Conservation (phyloP, 2,329 filamentous ascomycete genomes). For the Colletotrichum costaricense region DNA sequence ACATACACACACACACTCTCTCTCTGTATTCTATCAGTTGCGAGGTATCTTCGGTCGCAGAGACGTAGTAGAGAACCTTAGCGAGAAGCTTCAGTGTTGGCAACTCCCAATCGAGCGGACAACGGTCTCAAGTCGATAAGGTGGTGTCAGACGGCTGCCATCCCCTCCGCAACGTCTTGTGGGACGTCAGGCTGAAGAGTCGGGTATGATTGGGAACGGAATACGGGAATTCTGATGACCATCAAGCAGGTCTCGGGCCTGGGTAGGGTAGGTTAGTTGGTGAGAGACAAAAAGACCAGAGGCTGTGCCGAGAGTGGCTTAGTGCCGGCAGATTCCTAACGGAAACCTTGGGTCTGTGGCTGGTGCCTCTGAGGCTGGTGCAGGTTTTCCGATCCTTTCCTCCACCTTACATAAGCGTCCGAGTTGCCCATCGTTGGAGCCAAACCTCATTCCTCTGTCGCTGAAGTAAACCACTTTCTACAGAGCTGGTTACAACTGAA, state of each 20-base stretch:
- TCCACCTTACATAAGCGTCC: conserved; percentile 15
- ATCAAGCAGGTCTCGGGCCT: conserved; percentile 32
- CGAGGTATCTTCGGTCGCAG: background rate
- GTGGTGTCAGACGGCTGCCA: conserved; percentile 34
- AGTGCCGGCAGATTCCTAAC: conserved; percentile 29
- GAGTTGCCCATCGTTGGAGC: background rate
- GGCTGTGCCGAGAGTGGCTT: conserved; percentile 33
- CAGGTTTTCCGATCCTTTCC: background rate
- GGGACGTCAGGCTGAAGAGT: conserved; percentile 37
- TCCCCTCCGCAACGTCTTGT: conserved; percentile 36
- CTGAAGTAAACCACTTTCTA: background rate
- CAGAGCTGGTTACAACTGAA: no score
- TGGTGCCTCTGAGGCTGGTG: conserved; percentile 10
- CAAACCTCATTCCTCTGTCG: background rate
- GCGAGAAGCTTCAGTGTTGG: conserved; percentile 30
- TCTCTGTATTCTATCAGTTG: background rate
- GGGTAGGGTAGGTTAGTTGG: conserved; percentile 14
- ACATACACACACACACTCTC: background rate
- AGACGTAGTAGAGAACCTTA: conserved; percentile 7
- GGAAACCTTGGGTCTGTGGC: conserved; percentile 9
- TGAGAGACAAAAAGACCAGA: conserved; percentile 31
- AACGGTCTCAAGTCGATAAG: conserved; percentile 29
- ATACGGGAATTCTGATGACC: conserved; percentile 34
- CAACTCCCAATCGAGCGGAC: conserved; percentile 23
- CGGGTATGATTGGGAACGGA: conserved; percentile 11